Conservation (phyloP, 176 grass and related monocot genomes). For the Triticum monococcum region DNA sequence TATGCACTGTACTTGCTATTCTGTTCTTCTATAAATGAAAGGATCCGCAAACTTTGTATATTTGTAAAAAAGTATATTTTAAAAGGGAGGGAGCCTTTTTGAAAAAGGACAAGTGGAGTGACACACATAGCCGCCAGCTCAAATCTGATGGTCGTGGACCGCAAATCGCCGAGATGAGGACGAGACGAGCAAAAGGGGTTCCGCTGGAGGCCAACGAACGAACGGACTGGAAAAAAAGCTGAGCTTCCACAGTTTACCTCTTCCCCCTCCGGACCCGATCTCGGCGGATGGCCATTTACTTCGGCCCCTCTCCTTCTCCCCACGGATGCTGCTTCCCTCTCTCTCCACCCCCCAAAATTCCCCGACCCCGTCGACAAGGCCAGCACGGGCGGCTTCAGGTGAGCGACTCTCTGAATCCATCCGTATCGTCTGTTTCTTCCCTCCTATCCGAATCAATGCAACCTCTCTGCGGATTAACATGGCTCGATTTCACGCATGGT, state of each 20-base stretch:
- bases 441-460: not conserved
- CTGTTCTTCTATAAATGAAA: too few species aligned
- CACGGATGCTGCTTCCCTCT: slow-evolving; percentile 26
- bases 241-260: not conserved
- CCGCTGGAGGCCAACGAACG: not conserved
- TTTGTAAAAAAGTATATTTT: too few species aligned
- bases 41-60: too few species aligned
- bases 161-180: not conserved
- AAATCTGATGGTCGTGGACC: not conserved
- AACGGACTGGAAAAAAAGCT: not conserved
- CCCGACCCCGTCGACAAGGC: slow-evolving; percentile 20
- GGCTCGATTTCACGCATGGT: not conserved
- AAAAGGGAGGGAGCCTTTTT: not conserved
- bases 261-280: slow-evolving; percentile 5
- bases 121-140: not conserved
- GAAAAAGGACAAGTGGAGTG: not conserved
- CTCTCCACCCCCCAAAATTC: slow-evolving; percentile 12
- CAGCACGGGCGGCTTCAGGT: slow-evolving; percentile 27
- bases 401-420: slow-evolving; percentile 1
- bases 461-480: not conserved
- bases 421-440: not conserved
- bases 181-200: not conserved
- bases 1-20: too few species aligned
- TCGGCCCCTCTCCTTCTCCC: slow-evolving; percentile 21
- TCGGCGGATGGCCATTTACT: slow-evolving; percentile 38